Evolutionary conservation across 495 filamentous ascomycete species (phyloP).

Genomic region (Penicillium diatomitis): DNA sequence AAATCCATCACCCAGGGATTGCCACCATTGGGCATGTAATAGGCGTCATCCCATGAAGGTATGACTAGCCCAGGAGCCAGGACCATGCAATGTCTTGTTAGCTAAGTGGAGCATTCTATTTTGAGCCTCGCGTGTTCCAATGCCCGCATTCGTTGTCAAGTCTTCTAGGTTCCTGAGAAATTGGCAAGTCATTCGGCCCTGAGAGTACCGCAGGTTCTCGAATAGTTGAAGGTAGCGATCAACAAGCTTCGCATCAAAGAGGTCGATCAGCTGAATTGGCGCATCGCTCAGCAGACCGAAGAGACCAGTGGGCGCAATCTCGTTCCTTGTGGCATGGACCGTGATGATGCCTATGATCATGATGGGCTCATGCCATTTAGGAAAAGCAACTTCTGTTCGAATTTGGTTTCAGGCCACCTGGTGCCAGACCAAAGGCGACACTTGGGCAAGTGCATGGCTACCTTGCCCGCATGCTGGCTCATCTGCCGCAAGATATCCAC

Average conservation of each 20-base stretch:
- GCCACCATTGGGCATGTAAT: not conserved
- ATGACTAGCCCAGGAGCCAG: no score
- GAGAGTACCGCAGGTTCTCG: not conserved
- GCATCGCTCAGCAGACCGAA: constrained; percentile 1
- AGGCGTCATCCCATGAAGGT: no score
- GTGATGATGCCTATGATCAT: not conserved
- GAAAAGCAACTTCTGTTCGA: not conserved
- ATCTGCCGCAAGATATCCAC: no score
- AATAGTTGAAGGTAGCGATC: not conserved
- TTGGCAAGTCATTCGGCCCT: not conserved
- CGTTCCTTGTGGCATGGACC: not conserved
- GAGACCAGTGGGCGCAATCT: not conserved
- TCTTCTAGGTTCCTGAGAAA: not conserved
- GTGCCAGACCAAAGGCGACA: no score
- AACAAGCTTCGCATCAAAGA: not conserved
- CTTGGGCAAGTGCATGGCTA: no score
- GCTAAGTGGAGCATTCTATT: no score
- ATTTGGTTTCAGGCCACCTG: not conserved
- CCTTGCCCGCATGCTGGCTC: no score
- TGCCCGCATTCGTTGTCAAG: not conserved
- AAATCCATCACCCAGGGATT: not conserved
- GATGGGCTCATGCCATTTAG: not conserved
- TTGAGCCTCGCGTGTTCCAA: no score
- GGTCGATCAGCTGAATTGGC: constrained; percentile 2
- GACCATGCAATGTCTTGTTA: no score